Evolutionary conservation across 768 basidiomycete genomes (phyloP), one percentile per base, ranked within the genome.

Genomic region (Porphyrellus cyaneotinctus): DNA sequence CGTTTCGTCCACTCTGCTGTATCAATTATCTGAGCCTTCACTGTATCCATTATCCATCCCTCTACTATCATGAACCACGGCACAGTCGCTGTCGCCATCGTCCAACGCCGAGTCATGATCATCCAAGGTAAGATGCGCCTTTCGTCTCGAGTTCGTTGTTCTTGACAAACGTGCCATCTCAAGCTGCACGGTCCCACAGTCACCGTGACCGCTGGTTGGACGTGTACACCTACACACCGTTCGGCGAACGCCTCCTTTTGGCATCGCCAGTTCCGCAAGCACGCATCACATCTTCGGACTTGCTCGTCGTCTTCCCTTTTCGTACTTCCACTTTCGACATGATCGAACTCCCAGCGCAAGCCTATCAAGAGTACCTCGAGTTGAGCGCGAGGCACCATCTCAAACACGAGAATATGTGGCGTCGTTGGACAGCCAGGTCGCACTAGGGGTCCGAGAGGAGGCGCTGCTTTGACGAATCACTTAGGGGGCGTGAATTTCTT

Each of bases 191-290:
- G 43, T 73, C 78, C 3, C 84, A 85, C 67, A 72, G 65, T 37
- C 72, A 73, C 35, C 71, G 72, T 41, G 85, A 88, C 39, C 78
- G 72, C 47, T 83, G 76, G 69, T 63, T 88, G 44, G 85, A 88
- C 54, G 87, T 88, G 15, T 75, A 79, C 61, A 81, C 82, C 3
- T 88, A 78, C 62, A 65, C 74, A 2, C 84, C 82, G 0, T 85
- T 88, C 53, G 84, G 82, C 38, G 78, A 81, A 49, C 77, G 83
- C 52, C 70, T 83, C 48, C 88, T 88, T 71, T 78, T 88, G 53
- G 78, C 80, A 1, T 78, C 81, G 2, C 66, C 75, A 28, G 76
- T 80, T 18, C 82, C 84, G 9, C 72, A 75, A 53, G 84, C 85
- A 2, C 84, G 87, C 66, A 86, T 88, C 56, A 63, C 76, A 9